Evolutionary conservation across 2,329 filamentous ascomycete species (phyloP).

Genomic region (Phoma sp.): DNA sequence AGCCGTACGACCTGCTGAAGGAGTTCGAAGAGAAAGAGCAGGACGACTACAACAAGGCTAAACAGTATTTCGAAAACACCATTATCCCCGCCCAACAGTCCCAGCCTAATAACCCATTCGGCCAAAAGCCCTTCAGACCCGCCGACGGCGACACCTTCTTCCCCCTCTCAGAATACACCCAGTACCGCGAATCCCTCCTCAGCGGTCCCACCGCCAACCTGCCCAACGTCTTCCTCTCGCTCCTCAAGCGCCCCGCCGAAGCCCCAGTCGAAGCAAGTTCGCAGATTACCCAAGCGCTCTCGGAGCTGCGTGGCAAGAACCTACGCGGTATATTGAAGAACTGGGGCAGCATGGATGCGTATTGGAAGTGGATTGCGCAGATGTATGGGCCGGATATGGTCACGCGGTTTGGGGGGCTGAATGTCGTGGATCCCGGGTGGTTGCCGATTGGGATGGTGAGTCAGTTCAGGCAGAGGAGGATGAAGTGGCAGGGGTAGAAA

Average conservation of each 20-base stretch:
- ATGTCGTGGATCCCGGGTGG: constrained; percentile 41
- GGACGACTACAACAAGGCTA: constrained; percentile 43
- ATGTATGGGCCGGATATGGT: constrained; percentile 47
- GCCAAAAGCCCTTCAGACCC: constrained; percentile 14
- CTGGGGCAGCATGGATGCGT: constrained; percentile 40
- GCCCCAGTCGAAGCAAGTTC: constrained; percentile 26
- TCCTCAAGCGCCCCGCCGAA: constrained; percentile 31
- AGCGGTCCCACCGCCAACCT: constrained; percentile 21
- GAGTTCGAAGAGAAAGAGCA: constrained; percentile 47
- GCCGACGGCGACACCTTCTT: constrained; percentile 31
- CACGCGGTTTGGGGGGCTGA: constrained; percentile 42
- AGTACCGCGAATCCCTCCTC: constrained; percentile 27
- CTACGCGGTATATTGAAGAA: constrained; percentile 29
- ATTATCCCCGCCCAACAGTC: constrained; percentile 7
- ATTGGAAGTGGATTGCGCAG: constrained; percentile 47
- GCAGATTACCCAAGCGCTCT: constrained; percentile 29
- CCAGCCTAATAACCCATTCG: not conserved
- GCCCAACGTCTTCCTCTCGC: constrained; percentile 18
- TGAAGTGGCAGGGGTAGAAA: constrained; percentile 40
- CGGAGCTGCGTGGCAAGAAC: constrained; percentile 27
- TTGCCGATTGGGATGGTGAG: constrained; percentile 47
- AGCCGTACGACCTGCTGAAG: constrained; percentile 52
- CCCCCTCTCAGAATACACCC: constrained; percentile 33
- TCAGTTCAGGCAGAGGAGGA: constrained; percentile 41
- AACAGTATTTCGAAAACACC: constrained; percentile 38